Conservation (phyloP, 2,329 filamentous ascomycete genomes). For the Cyphellophora europaea region DNA sequence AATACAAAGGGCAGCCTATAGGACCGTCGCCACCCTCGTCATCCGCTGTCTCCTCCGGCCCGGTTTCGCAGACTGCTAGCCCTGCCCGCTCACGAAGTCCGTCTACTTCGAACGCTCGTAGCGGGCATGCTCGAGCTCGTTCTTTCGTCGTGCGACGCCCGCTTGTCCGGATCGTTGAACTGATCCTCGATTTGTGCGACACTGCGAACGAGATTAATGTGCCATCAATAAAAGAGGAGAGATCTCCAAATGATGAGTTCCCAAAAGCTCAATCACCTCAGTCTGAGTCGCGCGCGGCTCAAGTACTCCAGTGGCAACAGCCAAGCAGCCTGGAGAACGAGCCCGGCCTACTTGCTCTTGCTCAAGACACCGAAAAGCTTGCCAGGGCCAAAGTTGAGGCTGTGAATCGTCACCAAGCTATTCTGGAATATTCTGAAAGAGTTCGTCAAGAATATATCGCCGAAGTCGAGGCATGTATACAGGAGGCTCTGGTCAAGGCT, state of each 20-base stretch:
- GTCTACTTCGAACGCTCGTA: slow-evolving; percentile 49
- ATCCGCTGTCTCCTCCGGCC: slow-evolving; percentile 58
- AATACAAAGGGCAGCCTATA: slow-evolving; percentile 77
- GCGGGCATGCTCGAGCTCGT: slow-evolving; percentile 81
- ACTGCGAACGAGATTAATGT: slow-evolving; percentile 92
- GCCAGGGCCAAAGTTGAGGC: slow-evolving; percentile 87
- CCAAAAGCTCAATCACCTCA: slow-evolving; percentile 84
- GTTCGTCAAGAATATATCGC: slow-evolving; percentile 90
- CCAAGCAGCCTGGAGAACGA: slow-evolving; percentile 88
- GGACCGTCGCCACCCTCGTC: slow-evolving; percentile 58
- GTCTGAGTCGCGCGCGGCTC: slow-evolving; percentile 87
- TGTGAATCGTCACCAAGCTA: slow-evolving; percentile 79
- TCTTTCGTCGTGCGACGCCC: slow-evolving; percentile 90
- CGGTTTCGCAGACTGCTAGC: slow-evolving; percentile 54
- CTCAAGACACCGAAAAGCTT: slow-evolving; percentile 76
- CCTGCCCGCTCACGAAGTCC: slow-evolving; percentile 53
- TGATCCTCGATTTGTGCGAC: slow-evolving; percentile 90
- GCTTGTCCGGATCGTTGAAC: slow-evolving; percentile 84
- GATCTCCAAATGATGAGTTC: slow-evolving; percentile 60
- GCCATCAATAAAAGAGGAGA: slow-evolving; percentile 79
- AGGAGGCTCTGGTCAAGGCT: slow-evolving; percentile 82
- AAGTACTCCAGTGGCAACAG: slow-evolving; percentile 94
- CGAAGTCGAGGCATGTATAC: slow-evolving; percentile 89
- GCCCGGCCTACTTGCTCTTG: slow-evolving; percentile 78
- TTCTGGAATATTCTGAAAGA: slow-evolving; percentile 91